Base-by-base conservation (phyloP, 1,139 yeast species). In the Candida anutae region DNA sequence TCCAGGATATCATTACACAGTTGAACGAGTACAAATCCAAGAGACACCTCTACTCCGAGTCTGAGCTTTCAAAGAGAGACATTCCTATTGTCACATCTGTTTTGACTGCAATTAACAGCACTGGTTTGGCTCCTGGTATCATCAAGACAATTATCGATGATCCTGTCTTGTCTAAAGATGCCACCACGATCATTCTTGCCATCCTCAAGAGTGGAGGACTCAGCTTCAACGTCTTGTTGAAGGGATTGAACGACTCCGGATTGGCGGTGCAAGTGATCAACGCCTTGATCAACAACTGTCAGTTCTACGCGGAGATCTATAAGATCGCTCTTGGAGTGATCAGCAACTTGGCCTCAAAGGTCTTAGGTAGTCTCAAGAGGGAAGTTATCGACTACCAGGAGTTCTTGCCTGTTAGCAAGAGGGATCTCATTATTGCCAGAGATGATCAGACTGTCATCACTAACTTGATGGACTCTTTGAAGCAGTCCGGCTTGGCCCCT, bases 381-480 rank as follows among this genome's bases (percentile, higher is more conserved):
- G 52, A 50, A 30, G 13, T 22, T 16, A 15, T 22, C 13, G 34
- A 26, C 15, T 29, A 32, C 25, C 28, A 31, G 16, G 28, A 19
- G 17, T 14, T 26, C 8, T 22, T 27, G 28, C 28, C 27, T 18
- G 23, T 26, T 18, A 24, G 30, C 22, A 35, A 26, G 30, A 33
- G 37, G 35, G 24, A 29, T 16, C 35, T 29, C 8, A 31, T 25
- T 30, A 33, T 31, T 16, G 35, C 40, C 10, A 40, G 46, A 38
- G 40, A 46, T 23, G 37, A 35, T 5, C 33, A 38, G 25, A 43
- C 38, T 12, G 42, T 59, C 28, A 45, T 62, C 32, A 49, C 60
- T 28, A 49, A 55, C 32, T 58, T 64, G 44, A 53, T 64, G 62
- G 68, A 62, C 42, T 63, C 71, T 2, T 61, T 64, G 45, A 62